Evolutionary conservation across 805 yeast genomes (phyloP), one percentile per base, ranked within the genome.

Genomic region (Metschnikowia proteae): DNA sequence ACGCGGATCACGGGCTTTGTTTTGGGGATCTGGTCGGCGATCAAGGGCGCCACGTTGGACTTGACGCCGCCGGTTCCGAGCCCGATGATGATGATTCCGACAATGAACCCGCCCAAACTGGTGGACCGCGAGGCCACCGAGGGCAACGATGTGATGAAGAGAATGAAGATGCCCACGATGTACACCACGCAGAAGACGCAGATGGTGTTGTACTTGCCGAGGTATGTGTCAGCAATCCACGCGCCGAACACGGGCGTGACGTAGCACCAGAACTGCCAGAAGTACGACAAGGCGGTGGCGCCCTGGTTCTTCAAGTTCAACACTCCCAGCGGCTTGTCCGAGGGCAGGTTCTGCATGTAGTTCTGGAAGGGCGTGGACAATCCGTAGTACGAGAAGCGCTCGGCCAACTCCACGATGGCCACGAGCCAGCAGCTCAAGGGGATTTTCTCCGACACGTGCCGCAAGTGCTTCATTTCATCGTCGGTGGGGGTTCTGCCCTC

Each of bases 221-320:
- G 78, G 66, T 72, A 82, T 54, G 86, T 81, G 66, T 87, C 96
- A 47, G 94, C 82, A 27, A 86, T 58, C 66, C 82, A 79, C 47
- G 89, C 94, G 57, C 90, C 91, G 48, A 83, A 73, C 46, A 87
- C 73, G 29, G 96, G 96, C 38, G 92, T 84, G 41, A 86, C 74
- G 64, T 86, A 87, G 62, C 90, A 84, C 86, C 90, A 84, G 63
- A 87, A 87, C 62, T 84, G 88, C 75, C 86, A 82, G 59, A 86
- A 81, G 63, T 85, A 81, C 13, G 87, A 78, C 52, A 86, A 73
- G 30, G 86, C 90, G 33, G 86, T 82, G 28, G 94, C 88, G 54
- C 82, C 80, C 50, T 74, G 74, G 49, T 78, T 71, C 47, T 84
- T 82, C 57, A 84, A 72, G 42, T 77, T 76, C 51, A 87, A 73